Conservation (phyloP, 192 early-diverging fungal genomes). For the Glomus cerebriforme region DNA sequence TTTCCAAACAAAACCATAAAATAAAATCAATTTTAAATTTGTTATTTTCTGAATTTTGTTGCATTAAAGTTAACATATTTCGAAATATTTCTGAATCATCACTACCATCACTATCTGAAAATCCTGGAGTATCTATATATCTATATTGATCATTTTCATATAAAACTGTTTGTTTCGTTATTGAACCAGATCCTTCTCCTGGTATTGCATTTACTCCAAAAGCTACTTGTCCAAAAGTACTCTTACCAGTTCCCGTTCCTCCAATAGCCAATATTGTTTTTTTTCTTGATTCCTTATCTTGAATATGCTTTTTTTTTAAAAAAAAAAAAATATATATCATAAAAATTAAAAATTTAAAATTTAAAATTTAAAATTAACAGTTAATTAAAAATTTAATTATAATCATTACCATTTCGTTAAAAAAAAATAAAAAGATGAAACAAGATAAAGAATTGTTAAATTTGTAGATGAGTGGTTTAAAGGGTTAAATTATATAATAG, state of each 20-base stretch:
- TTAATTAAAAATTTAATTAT: too few species aligned
- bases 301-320: slow-evolving; percentile 1
- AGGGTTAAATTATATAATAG: too few species aligned
- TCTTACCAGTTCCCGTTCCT: slow-evolving; percentile 1
- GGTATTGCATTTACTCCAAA: background rate
- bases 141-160: background rate
- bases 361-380: too few species aligned
- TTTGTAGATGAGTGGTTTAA: too few species aligned
- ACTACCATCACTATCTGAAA: background rate
- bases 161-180: background rate
- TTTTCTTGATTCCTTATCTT: background rate
- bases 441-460: too few species aligned
- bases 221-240: background rate
- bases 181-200: background rate
- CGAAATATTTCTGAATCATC: slow-evolving; percentile 1
- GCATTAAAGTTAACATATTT: slow-evolving; percentile 1
- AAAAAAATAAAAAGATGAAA: too few species aligned
- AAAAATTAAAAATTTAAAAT: too few species aligned
- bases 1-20: slow-evolving; percentile 17
- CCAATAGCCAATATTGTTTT: slow-evolving; percentile 8
- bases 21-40: slow-evolving; percentile 9
- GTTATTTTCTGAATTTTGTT: background rate
- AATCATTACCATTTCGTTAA: too few species aligned
- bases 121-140: slow-evolving; percentile 6
- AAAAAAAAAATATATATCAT: background rate